Conservation (phyloP, 164 flowering plant genomes). For the Vitis labrusca region DNA sequence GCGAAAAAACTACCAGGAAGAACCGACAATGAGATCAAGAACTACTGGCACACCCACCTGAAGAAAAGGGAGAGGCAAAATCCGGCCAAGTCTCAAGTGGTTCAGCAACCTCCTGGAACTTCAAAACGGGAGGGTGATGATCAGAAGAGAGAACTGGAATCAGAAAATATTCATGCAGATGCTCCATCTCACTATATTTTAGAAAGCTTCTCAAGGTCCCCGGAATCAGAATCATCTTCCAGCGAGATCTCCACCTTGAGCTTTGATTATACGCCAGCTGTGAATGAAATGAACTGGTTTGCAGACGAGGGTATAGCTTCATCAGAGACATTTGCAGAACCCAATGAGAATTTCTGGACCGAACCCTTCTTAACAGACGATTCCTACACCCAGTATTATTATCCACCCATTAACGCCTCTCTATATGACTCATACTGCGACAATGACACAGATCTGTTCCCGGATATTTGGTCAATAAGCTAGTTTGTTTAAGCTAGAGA, state of each 20-base stretch:
- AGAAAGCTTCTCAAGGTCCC: slow-evolving; percentile 14
- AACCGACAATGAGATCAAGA: slow-evolving; percentile 36
- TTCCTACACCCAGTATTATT: background rate
- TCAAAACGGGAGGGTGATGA: background rate
- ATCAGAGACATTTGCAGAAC: background rate
- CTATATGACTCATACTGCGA: background rate
- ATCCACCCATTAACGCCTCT: background rate
- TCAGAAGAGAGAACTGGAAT: background rate
- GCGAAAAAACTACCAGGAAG: slow-evolving; percentile 29
- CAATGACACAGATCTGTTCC: too few relatives aligned
- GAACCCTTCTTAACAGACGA: slow-evolving; percentile 26
- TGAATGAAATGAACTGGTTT: background rate
- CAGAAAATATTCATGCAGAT: background rate
- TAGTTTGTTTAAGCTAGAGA: too few relatives aligned
- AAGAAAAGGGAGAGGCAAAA: slow-evolving; percentile 11
- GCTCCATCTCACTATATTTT: background rate
- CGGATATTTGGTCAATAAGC: too few relatives aligned
- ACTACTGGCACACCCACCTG: slow-evolving; percentile 30
- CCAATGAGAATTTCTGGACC: slow-evolving; percentile 25
- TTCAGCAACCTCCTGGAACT: background rate
- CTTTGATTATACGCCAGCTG: background rate
- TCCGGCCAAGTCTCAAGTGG: background rate
- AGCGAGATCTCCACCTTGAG: background rate
- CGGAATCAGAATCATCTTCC: slow-evolving; percentile 6
- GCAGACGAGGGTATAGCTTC: background rate